Conservation (phyloP, 352 stramenopile species). For the Phytopythium helicoides region DNA sequence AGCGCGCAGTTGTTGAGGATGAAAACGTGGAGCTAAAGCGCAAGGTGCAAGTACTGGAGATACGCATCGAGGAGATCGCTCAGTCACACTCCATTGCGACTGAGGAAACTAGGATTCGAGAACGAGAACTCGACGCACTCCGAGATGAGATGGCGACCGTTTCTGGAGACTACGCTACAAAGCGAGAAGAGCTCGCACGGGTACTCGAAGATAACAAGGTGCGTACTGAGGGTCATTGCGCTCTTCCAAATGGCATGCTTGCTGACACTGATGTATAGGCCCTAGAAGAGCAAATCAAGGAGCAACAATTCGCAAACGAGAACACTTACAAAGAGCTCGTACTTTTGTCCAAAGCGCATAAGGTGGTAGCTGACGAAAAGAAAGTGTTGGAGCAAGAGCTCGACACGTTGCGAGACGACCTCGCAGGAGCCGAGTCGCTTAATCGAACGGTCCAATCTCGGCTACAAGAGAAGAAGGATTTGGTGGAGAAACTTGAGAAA, state of each 20-base stretch:
- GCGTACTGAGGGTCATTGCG: too few species aligned
- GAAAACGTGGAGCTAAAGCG: constrained; percentile 75
- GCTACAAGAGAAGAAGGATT: constrained; percentile 64
- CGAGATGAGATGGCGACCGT: constrained; percentile 65
- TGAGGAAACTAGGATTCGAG: constrained; percentile 61
- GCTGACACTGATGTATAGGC: too few species aligned
- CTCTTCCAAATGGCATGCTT: too few species aligned
- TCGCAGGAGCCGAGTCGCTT: constrained; percentile 51
- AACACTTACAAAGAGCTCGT: constrained; percentile 80
- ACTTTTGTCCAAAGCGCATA: constrained; percentile 75
- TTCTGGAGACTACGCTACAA: constrained; percentile 63
- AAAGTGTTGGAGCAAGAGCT: constrained; percentile 40
- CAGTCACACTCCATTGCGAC: constrained; percentile 52
- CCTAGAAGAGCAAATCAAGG: constrained; percentile 56
- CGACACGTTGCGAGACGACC: constrained; percentile 43
- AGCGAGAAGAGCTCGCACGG: constrained; percentile 55
- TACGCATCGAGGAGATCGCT: constrained; percentile 71
- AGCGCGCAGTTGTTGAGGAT: constrained; percentile 57
- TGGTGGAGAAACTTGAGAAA: constrained; percentile 54
- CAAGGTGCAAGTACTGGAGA: constrained; percentile 77
- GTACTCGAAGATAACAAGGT: constrained; percentile 57
- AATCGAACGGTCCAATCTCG: constrained; percentile 56
- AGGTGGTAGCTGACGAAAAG: constrained; percentile 63
- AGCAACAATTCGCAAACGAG: constrained; percentile 55
- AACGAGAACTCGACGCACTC: constrained; percentile 52